Evolutionary conservation across 1,284 basidiomycete genomes (phyloP), one percentile per base, ranked within the genome.

Genomic region (Cryptococcus depauperatus): DNA sequence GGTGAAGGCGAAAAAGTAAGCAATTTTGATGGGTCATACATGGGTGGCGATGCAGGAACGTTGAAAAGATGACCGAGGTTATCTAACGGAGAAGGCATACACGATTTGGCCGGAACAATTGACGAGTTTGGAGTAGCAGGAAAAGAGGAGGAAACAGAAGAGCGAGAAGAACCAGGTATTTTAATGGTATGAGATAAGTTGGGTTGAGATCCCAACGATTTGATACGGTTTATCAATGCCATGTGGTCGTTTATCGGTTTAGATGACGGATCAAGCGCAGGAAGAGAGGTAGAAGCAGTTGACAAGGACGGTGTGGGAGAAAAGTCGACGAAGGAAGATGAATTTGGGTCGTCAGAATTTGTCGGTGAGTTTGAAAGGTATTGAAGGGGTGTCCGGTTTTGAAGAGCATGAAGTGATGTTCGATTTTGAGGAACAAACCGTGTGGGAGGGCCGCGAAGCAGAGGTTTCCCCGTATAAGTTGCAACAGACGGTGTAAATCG

Each of bases 121-220:
- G 50, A 46, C 11, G 26, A 39, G 18, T 43, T 43, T 11, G 38
- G 18, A 14, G 50, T 35, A 28, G 35, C 37, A 33, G 47, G 30
- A 7, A 6, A 18, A 16, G 22, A 19, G 11, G 53, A 44, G 26
- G 50, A 46, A 5, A 27, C 26, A 3, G 56, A 50, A 5, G 40
- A 43, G 22, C 27, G 45, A n/a, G 51, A 35, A 22, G 41, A 42
- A 32, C 29, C 34, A 5, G 45, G 41, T 37, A 47, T 51, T 43
- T 48, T 50, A 33, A 52, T 38, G 41, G 47, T 47, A 3, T 37
- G 32, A 19, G 43, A 43, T 6, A 34, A 39, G 37, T 49, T 87
- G 18, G 44, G 47, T 18, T 45, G 5, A 6, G 38, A 44, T 7
- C 32, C 26, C 18, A 37, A 22, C 18, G 26, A 44, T 50, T 45